Conservation (phyloP, 305 asterid genomes). For the Fraxinus velutina region DNA sequence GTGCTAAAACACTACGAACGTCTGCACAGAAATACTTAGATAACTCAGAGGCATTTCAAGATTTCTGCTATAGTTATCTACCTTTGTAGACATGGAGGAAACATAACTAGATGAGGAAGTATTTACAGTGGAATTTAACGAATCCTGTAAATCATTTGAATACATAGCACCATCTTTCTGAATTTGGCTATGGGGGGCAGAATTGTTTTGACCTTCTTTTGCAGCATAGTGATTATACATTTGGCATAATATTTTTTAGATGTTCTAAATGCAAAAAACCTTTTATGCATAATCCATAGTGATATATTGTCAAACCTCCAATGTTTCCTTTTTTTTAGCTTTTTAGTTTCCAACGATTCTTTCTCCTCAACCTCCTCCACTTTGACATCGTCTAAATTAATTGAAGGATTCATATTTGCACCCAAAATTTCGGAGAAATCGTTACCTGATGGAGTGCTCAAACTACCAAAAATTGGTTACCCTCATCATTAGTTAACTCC, state of each 20-base stretch:
- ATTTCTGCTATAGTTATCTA: background rate
- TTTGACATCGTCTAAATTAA: background rate
- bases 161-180: background rate
- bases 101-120: background rate
- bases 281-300: background rate
- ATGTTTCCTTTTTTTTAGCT: background rate
- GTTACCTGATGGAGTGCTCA: background rate
- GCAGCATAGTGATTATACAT: background rate
- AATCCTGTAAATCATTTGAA: background rate
- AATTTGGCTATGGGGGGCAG: background rate
- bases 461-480: background rate
- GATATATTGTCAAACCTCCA: background rate
- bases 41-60: background rate
- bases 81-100: background rate
- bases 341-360: background rate
- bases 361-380: background rate
- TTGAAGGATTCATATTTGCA: background rate
- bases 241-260: background rate
- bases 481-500: background rate
- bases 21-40: background rate
- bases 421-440: background rate
- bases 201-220: background rate
- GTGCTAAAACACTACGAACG: background rate
- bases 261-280: background rate
- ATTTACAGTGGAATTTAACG: background rate